Evolutionary conservation across 176 grass and related monocot species (phyloP).

Genomic region (Musa beccarii): DNA sequence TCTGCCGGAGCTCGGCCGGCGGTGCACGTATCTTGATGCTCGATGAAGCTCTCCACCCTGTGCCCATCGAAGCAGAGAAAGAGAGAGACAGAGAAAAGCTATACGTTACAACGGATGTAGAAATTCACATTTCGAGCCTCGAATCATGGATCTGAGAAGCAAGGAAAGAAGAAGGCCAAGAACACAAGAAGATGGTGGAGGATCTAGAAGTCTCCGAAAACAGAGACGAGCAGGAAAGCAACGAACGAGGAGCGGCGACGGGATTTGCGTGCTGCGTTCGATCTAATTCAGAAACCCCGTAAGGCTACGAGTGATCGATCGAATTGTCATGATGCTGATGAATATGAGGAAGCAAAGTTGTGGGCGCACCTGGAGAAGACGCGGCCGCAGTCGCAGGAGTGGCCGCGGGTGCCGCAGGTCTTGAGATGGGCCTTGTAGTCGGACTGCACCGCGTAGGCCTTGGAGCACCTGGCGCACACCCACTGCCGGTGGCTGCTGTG

Average conservation of each 20-base stretch:
- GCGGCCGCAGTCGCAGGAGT: slow-evolving; percentile 82
- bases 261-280: slow-evolving; percentile 1
- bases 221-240: not conserved
- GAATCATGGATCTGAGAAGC: not conserved
- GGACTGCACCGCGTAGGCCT: slow-evolving; percentile 84
- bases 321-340: not conserved
- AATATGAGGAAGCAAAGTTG: not conserved
- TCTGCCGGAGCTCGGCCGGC: slow-evolving; percentile 1
- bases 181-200: not conserved
- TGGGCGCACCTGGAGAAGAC: slow-evolving; percentile 58
- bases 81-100: not conserved
- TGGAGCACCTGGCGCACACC: slow-evolving; percentile 71
- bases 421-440: slow-evolving; percentile 97
- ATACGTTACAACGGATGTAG: too few relatives aligned
- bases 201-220: not conserved
- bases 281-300: not conserved
- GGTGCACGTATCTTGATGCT: slow-evolving; percentile 27
- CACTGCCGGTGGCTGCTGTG: slow-evolving; percentile 75
- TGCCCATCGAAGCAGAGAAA: not conserved
- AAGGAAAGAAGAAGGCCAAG: not conserved
- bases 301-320: not conserved
- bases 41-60: slow-evolving; percentile 31
- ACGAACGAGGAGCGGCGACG: not conserved
- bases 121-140: too few relatives aligned
- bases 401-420: slow-evolving; percentile 70